Conservation (phyloP, 352 stramenopile species). For the Salisapilia sapeloensis region DNA sequence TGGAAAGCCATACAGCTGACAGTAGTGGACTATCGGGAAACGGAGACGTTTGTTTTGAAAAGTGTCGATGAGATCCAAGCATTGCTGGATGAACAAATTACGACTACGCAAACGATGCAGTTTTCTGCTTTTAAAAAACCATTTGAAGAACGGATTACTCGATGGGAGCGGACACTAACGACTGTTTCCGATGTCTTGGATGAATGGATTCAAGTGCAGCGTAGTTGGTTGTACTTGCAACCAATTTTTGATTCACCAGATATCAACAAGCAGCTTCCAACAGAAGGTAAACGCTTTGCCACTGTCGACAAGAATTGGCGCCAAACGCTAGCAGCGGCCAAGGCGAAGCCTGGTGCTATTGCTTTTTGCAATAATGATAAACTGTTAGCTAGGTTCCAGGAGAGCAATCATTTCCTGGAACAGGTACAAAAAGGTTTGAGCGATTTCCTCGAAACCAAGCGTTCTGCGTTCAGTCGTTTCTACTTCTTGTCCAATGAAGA, state of each 20-base stretch:
- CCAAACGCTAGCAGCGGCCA: constrained; percentile 71
- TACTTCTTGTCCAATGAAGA: constrained; percentile 95
- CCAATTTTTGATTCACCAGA: constrained; percentile 92
- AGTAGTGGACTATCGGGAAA: constrained; percentile 83
- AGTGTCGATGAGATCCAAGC: constrained; percentile 88
- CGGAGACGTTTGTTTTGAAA: constrained; percentile 88
- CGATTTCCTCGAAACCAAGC: constrained; percentile 92
- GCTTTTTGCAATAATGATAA: constrained; percentile 89
- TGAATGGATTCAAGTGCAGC: constrained; percentile 89
- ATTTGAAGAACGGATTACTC: constrained; percentile 86
- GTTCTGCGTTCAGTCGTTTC: constrained; percentile 85
- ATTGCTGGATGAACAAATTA: constrained; percentile 91
- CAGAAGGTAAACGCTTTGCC: constrained; percentile 87
- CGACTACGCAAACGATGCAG: constrained; percentile 89
- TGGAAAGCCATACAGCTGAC: constrained; percentile 79
- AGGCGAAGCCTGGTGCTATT: constrained; percentile 71
- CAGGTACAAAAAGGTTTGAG: constrained; percentile 90
- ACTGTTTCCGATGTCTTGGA: constrained; percentile 87
- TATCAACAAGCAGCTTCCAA: constrained; percentile 92
- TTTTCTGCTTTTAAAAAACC: constrained; percentile 92
- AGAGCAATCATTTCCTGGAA: constrained; percentile 90
- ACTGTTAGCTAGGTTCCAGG: constrained; percentile 82
- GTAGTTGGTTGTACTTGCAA: constrained; percentile 92
- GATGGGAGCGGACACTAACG: constrained; percentile 81
- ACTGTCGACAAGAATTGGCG: constrained; percentile 94